Evolutionary conservation across 83 land plant genomes (phyloP).

Genomic region (Thuja plicata): DNA sequence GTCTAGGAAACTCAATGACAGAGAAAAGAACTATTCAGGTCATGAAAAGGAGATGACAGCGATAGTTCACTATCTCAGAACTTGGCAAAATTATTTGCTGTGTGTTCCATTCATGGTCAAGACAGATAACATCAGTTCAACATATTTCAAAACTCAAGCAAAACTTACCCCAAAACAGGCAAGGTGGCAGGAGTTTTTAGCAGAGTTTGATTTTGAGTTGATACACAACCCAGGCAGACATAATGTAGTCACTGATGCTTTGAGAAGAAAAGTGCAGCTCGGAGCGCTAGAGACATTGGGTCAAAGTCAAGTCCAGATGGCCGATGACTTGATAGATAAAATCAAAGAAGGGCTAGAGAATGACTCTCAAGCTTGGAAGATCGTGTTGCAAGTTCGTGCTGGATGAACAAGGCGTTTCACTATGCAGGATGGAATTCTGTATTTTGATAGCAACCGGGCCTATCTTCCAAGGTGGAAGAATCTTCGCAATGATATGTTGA

Average conservation of each 20-base stretch:
- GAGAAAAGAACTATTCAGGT: not conserved
- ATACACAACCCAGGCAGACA: not conserved
- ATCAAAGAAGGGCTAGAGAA: too few species aligned
- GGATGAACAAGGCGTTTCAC: too few species aligned
- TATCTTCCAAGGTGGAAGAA: too few species aligned
- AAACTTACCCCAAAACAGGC: not conserved
- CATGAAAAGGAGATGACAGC: not conserved
- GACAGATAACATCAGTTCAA: too few species aligned
- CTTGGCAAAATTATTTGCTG: not conserved
- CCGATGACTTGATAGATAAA: not conserved
- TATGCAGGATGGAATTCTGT: too few species aligned
- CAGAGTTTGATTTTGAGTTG: not conserved
- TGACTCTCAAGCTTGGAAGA: too few species aligned
- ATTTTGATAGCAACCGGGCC: too few species aligned
- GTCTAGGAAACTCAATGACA: not conserved
- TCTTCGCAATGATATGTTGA: too few species aligned
- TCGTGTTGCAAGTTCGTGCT: too few species aligned
- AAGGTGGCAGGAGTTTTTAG: slow-evolving; percentile 11
- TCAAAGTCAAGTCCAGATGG: too few species aligned
- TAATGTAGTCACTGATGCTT: not conserved
- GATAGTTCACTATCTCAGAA: not conserved
- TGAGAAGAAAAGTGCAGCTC: not conserved
- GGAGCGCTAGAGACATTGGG: too few species aligned
- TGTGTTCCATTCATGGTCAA: not conserved
- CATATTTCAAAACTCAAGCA: not conserved